Percentiles rank a stretch among this genome's conserved stretches.
Conservation (phyloP, 2,329 filamentous ascomycete species). For the Ophiosphaerella herpotricha region DNA sequence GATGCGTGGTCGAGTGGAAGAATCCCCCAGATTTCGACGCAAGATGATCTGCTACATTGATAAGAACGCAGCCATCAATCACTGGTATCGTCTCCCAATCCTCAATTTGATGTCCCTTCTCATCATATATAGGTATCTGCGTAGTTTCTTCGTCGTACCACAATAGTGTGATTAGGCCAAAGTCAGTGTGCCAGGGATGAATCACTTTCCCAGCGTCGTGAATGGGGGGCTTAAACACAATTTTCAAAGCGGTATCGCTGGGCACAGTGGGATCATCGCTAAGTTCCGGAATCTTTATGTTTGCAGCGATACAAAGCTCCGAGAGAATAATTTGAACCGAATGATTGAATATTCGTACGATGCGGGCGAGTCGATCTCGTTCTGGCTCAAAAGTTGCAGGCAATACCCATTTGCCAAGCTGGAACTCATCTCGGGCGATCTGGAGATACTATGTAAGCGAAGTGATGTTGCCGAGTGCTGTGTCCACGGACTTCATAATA, state of each 20-base stretch:
- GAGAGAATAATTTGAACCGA: neutral
- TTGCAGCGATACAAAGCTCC: neutral
- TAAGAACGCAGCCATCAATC: neutral
- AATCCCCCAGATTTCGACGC: neutral
- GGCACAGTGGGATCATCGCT: neutral
- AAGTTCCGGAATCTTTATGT: neutral
- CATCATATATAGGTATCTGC: neutral
- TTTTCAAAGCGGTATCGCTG: constrained; percentile 1
- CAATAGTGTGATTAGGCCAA: neutral
- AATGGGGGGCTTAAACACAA: neutral
- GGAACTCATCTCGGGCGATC: neutral
- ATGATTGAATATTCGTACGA: neutral
- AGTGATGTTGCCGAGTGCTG: neutral
- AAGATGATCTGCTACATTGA: neutral
- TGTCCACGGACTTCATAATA: neutral
- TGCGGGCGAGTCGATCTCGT: neutral
- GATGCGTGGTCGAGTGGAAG: neutral
- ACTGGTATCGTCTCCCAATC: neutral
- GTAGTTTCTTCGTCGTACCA: constrained; percentile 3
- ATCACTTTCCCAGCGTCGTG: neutral
- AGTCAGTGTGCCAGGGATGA: constrained; percentile 1
- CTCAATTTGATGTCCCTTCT: neutral
- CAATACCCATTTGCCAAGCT: neutral
- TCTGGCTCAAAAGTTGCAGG: neutral
- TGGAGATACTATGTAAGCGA: neutral